These are phyloP conservation scores for Quercus mongolica DNA, from an alignment of 306 rosid genomes.

Conservation along the genomic window DNA sequence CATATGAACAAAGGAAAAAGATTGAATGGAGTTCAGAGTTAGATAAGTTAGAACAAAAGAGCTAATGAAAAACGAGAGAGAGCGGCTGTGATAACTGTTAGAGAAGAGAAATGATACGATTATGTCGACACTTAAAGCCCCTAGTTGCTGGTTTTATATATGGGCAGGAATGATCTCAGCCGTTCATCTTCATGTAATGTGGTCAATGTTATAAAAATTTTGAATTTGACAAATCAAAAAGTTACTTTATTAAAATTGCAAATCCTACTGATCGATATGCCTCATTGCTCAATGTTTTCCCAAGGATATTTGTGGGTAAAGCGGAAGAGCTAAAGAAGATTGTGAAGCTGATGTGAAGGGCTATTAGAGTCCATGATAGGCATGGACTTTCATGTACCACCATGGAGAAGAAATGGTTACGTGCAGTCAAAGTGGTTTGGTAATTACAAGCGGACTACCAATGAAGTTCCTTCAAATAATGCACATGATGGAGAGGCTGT, in stretches of 20 bases:
- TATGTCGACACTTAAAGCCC: neutral
- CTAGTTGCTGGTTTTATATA: neutral
- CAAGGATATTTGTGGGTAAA: too few species aligned
- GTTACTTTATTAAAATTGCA: too few species aligned
- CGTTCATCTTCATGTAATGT: neutral
- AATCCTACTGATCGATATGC: too few species aligned
- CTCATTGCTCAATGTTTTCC: too few species aligned
- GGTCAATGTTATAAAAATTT: too few species aligned
- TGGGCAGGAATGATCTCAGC: neutral
- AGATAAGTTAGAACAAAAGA: neutral
- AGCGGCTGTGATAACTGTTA: neutral
- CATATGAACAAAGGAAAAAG: too few species aligned
- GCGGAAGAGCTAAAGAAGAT: conserved; percentile 39
- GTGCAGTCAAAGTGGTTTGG: conserved; percentile 80
- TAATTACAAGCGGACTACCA: conserved; percentile 68
- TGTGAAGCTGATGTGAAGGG: conserved; percentile 55
- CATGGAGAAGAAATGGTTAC: conserved; percentile 77
- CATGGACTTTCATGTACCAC: conserved; percentile 51
- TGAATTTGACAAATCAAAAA: too few species aligned
- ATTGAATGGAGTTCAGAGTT: too few species aligned
- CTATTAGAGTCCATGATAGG: conserved; percentile 56
- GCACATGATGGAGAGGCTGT: neutral
- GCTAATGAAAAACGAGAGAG: neutral
- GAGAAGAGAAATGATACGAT: neutral
- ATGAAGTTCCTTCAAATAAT: conserved; percentile 25